Conservation (phyloP, 2,329 filamentous ascomycete species). For the Sclerotinia trifoliorum region DNA sequence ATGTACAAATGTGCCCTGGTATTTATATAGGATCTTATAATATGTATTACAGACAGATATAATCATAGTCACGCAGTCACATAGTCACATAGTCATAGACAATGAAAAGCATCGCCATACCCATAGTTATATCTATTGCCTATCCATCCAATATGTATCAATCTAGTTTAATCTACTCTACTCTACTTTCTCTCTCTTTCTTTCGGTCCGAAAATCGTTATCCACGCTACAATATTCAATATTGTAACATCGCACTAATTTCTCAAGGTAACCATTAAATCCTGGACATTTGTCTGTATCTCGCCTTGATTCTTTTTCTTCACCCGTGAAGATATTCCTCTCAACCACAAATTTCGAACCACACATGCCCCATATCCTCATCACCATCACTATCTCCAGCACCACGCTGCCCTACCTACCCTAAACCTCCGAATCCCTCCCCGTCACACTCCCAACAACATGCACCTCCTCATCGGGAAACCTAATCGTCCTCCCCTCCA, state of each 20-base stretch:
- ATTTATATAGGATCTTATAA: no score
- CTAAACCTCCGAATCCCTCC: conserved; percentile 7
- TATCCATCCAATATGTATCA: background rate
- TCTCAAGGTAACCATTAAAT: background rate
- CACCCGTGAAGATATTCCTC: background rate
- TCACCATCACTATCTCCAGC: no score
- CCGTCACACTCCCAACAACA: background rate
- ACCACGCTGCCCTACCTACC: background rate
- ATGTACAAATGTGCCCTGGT: no score
- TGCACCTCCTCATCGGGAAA: conserved; percentile 46
- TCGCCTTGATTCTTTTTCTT: background rate
- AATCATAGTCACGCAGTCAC: no score
- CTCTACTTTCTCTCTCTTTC: background rate
- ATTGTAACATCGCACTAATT: background rate
- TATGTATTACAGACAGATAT: no score
- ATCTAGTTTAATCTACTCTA: no score
- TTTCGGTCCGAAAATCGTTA: background rate
- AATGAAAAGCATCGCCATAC: no score
- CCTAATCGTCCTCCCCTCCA: conserved; percentile 43
- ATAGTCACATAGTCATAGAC: no score
- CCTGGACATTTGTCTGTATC: no score
- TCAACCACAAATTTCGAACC: background rate
- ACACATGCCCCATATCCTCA: background rate
- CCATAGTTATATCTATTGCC: background rate
- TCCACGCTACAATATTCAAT: background rate